phyloP scores from a whole-genome alignment of 306 rosid genomes.

The Acmispon strigosus region DNA sequence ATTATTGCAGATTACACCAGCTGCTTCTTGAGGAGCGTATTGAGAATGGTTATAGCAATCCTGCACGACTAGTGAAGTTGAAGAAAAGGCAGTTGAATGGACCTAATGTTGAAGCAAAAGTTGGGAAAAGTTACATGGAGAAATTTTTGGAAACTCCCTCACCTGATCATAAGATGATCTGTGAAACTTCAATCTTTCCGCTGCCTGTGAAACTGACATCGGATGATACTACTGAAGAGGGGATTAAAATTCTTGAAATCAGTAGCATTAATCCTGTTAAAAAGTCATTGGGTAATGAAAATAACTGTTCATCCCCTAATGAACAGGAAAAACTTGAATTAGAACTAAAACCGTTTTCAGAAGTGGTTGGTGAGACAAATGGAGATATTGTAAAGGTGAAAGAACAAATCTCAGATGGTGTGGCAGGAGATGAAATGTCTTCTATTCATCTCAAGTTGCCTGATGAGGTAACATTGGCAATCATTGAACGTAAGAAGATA shows the following conservation, averaged over 20 bases:
- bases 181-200: constrained; percentile 55
- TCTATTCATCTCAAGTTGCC: constrained; percentile 27
- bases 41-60: constrained; percentile 68
- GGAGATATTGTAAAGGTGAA: constrained; percentile 40
- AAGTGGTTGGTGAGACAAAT: constrained; percentile 23
- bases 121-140: constrained; percentile 86
- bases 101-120: constrained; percentile 40
- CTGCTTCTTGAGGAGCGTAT: constrained; percentile 87
- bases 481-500: constrained; percentile 40
- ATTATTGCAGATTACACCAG: constrained; percentile 74
- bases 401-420: constrained; percentile 40
- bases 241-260: constrained; percentile 73
- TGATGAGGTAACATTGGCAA: constrained; percentile 32
- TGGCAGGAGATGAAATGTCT: constrained; percentile 33
- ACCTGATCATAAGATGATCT: constrained; percentile 58
- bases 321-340: constrained; percentile 45
- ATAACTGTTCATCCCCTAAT: constrained; percentile 42
- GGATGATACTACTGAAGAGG: constrained; percentile 50
- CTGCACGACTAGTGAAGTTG: constrained; percentile 77
- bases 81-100: constrained; percentile 80
- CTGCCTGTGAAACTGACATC: constrained; percentile 29
- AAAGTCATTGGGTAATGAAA: constrained; percentile 39
- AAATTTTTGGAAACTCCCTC: constrained; percentile 67
- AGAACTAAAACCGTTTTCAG: constrained; percentile 30
- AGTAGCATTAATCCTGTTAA: constrained; percentile 55